Evolutionary conservation across 2,329 filamentous ascomycete species (phyloP).

Genomic region (Ophiostoma ulmi): DNA sequence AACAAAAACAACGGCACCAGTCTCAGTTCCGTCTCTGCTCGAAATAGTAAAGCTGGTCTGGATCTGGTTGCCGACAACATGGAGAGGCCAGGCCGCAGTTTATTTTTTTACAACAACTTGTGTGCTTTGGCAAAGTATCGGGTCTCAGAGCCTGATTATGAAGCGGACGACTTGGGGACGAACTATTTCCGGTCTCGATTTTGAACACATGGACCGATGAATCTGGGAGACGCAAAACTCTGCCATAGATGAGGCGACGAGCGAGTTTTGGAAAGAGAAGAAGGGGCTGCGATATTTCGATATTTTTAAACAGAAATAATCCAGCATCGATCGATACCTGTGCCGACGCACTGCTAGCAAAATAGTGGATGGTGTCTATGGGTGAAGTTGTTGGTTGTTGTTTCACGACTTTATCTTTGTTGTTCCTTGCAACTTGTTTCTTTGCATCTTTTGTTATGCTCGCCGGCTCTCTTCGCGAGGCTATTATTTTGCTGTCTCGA

Average conservation of each 20-base stretch:
- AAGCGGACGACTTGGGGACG: background rate
- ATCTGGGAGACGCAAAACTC: background rate
- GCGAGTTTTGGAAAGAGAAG: background rate
- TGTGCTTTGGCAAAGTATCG: background rate
- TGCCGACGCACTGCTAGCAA: background rate
- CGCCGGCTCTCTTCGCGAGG: background rate
- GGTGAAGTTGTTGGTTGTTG: background rate
- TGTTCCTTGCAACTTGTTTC: background rate
- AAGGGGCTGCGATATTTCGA: constrained; percentile 12
- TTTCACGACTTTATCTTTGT: background rate
- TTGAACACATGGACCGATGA: constrained; percentile 15
- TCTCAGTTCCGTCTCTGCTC: background rate
- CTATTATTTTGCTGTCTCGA: constrained; percentile 22
- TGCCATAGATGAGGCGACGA: background rate
- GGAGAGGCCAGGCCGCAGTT: constrained; percentile 2
- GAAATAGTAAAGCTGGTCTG: background rate
- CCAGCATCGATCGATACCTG: constrained; percentile 4
- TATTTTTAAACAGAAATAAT: constrained; percentile 22
- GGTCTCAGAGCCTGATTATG: background rate
- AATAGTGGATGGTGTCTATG: background rate
- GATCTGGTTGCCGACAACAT: background rate
- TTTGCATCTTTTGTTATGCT: background rate
- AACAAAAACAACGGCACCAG: background rate
- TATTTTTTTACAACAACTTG: constrained; percentile 1
- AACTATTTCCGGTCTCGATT: constrained; percentile 10